phyloP scores from a whole-genome alignment of 148 eudicot genomes.

The Hydrangea macrophylla region DNA sequence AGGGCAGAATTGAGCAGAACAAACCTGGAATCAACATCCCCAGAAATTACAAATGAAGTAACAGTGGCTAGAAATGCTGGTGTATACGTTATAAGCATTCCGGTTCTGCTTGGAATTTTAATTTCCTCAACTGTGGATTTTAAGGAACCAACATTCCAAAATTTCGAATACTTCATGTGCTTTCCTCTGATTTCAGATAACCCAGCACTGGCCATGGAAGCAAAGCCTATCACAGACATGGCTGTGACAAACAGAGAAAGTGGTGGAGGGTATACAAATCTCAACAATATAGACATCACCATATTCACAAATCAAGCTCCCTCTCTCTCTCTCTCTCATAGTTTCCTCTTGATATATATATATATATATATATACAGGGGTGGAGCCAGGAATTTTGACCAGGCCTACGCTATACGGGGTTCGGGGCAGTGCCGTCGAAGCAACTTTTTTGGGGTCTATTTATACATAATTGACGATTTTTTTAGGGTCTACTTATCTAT shows the following conservation, averaged over 20 bases:
- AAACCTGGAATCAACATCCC: constrained; percentile 14
- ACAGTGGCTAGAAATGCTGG: constrained; percentile 25
- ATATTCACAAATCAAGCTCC: neutral
- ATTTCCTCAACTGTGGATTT: neutral
- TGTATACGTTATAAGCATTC: constrained; percentile 28
- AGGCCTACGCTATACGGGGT: no score
- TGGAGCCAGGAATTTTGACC: no score
- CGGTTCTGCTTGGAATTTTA: constrained; percentile 16
- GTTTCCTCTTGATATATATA: no score
- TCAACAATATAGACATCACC: constrained; percentile 14
- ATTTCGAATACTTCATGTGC: constrained; percentile 41
- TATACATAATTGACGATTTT: no score
- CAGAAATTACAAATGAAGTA: constrained; percentile 13
- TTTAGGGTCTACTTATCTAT: no score
- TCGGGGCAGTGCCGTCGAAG: no score
- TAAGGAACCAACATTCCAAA: constrained; percentile 15
- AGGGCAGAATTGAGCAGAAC: constrained; percentile 22
- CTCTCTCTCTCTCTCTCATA: constrained; percentile 7
- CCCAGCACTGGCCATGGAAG: constrained; percentile 16
- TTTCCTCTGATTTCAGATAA: constrained; percentile 28
- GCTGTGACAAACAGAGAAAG: constrained; percentile 23
- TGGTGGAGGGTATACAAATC: constrained; percentile 31
- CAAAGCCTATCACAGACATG: constrained; percentile 24
- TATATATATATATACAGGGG: no score
- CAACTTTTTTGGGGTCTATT: no score